phyloP scores from a whole-genome alignment of 345 rosid species.

The Populus deltoides region DNA sequence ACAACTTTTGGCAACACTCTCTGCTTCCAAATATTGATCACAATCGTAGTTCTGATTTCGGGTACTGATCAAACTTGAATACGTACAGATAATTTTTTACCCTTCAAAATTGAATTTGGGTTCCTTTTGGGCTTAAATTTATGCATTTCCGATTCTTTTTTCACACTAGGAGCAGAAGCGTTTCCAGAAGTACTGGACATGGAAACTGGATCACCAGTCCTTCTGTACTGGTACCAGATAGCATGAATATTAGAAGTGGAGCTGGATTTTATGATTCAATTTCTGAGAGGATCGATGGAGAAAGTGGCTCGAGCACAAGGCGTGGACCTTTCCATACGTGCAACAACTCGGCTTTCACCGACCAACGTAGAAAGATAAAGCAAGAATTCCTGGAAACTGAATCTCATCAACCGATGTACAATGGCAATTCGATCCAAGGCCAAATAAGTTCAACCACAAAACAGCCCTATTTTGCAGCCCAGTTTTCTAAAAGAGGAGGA shows the following conservation, averaged over 20 bases:
- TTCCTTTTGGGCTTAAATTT: not conserved
- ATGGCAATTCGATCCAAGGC: not conserved
- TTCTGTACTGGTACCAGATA: not conserved
- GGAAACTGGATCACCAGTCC: slow-evolving; percentile 17
- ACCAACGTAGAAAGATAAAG: slow-evolving; percentile 11
- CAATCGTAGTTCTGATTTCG: slow-evolving; percentile 19
- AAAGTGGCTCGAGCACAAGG: slow-evolving; percentile 12
- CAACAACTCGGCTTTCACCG: not conserved
- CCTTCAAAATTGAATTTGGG: not conserved
- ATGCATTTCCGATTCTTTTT: not conserved
- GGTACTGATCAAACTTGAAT: slow-evolving; percentile 20
- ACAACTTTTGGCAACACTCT: slow-evolving; percentile 29
- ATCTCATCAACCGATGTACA: not conserved
- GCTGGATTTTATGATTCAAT: not conserved
- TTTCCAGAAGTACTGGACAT: slow-evolving; percentile 3
- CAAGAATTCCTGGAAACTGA: not conserved
- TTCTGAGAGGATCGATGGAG: slow-evolving; percentile 3
- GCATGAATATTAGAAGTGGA: slow-evolving; percentile 1
- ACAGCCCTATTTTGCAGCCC: not conserved
- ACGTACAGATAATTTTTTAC: not conserved
- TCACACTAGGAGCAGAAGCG: slow-evolving; percentile 1
- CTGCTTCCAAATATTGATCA: slow-evolving; percentile 23
- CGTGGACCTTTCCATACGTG: slow-evolving; percentile 18
- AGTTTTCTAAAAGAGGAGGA: not conserved
- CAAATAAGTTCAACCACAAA: not conserved